Conservation (phyloP, 805 yeast genomes). For the Starmerella vaccinii region DNA sequence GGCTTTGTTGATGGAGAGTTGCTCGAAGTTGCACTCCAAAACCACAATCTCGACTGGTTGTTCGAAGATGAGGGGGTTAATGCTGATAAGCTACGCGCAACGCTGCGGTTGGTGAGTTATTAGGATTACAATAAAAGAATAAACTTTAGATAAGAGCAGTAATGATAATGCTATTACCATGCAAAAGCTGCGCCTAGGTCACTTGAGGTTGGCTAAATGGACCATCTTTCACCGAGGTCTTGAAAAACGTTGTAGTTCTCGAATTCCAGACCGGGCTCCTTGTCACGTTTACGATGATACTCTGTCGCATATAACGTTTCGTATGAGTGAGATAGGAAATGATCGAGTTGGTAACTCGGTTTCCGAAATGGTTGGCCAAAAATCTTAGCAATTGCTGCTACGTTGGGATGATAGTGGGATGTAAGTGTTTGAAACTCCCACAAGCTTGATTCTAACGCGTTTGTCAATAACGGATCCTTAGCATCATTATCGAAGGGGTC, state of each 20-base stretch:
- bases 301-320: constrained; percentile 52
- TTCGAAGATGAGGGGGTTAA: not conserved
- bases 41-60: not conserved
- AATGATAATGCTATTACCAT: not conserved
- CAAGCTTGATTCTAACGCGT: constrained; percentile 72
- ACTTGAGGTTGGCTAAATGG: not conserved
- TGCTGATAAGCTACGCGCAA: not conserved
- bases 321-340: constrained; percentile 87
- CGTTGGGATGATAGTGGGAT: constrained; percentile 89
- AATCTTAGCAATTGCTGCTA: constrained; percentile 81
- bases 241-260: constrained; percentile 22
- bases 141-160: too few species aligned
- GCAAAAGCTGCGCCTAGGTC: not conserved
- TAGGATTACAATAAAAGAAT: not conserved
- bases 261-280: constrained; percentile 58
- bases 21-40: not conserved
- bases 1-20: constrained; percentile 1
- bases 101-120: not conserved
- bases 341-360: constrained; percentile 79
- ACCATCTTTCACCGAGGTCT: constrained; percentile 6
- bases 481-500: constrained; percentile 65
- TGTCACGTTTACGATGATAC: constrained; percentile 28
- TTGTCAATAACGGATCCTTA: constrained; percentile 62
- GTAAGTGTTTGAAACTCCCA: constrained; percentile 84
- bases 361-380: constrained; percentile 81